Evolutionary conservation across 768 basidiomycete species (phyloP), one percentile per base, ranked within the genome.

Genomic region (Tricholoma sp.): DNA sequence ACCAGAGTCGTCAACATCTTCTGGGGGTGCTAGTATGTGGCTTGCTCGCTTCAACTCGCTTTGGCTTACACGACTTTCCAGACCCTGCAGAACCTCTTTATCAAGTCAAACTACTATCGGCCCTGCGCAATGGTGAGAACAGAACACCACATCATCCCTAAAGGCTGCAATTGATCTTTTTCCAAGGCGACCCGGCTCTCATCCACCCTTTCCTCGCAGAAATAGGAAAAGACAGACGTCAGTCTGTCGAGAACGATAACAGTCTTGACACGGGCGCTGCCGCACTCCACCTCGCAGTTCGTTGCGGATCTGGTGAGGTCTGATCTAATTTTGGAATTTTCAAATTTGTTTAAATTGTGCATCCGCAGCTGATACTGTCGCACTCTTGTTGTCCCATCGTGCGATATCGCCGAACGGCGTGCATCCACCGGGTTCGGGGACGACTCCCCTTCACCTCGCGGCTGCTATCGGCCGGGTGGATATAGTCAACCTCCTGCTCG

Each of bases 141-240:
- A 37, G 4, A 37, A 35, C 31, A 27, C 5, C 5, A 3, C 5
- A 3, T 27, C 5, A 27, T 27, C 24, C 24, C 24, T 3, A 5
- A 27, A 27, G 51, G n/a, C 51, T 39, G 5, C 21, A n/a, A 52
- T 54, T 57, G 37, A 60, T 22, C n/a, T 29, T 51, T 34, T 6
- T 1, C 11, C 12, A 29, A 90, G 90, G 90, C 29, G 88, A 93
- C 62, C 86, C 88, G 0, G 80, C 88, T 5, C 75, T 81, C 11
- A 89, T 93, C n/a, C 88, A 89, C 61, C 88, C 89, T 0, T 88
- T 91, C 64, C 77, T 93, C n/a, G 65, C 83, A 1, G 89, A 90
- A 67, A 86, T 93, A 39, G 76, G 79, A 51, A 87, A 84, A 67
- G 84, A 88, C 61, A 80, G 75, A 55, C 80, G 82, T 4, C 77